These are phyloP conservation scores for Tylopilus sp. DNA, from an alignment of 1,284 basidiomycete genomes.

Conservation along the genomic window DNA sequence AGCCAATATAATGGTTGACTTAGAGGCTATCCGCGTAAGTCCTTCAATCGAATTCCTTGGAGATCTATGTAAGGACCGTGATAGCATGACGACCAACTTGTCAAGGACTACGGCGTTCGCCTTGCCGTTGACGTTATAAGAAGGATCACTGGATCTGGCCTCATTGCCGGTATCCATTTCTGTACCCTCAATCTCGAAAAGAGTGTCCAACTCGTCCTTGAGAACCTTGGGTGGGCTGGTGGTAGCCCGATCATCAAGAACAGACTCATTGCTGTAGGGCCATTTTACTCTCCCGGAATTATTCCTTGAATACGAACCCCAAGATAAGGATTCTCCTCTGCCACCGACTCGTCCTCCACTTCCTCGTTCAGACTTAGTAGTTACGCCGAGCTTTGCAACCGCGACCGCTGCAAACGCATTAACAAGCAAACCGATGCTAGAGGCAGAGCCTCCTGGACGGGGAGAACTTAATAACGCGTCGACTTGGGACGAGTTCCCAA, in stretches of 20 bases:
- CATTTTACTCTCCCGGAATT: conserved; percentile 11
- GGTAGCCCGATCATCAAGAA: conserved; percentile 46
- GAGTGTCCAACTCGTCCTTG: conserved; percentile 87
- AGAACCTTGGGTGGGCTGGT: conserved; percentile 69
- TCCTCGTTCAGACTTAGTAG: conserved; percentile 42
- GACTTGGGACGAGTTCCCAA: conserved; percentile 98
- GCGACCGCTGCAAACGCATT: conserved; percentile 58
- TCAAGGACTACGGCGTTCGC: conserved; percentile 86
- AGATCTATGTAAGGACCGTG: conserved; percentile 16
- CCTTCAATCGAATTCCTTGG: conserved; percentile 9
- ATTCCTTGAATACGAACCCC: conserved; percentile 6
- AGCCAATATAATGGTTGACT: conserved; percentile 56
- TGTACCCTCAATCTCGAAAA: conserved; percentile 98
- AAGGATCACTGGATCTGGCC: conserved; percentile 46
- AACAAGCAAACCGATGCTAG: conserved; percentile 41
- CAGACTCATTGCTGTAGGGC: conserved; percentile 64
- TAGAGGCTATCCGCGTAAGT: conserved; percentile 79
- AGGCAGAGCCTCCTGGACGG: conserved; percentile 54
- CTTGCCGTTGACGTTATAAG: conserved; percentile 77
- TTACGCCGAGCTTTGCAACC: conserved; percentile 47
- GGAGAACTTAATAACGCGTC: conserved; percentile 73
- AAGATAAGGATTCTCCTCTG: conserved; percentile 40
- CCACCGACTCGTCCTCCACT: conserved; percentile 22
- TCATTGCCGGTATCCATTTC: conserved; percentile 85
- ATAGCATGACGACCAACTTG: conserved; percentile 85